phyloP scores from a whole-genome alignment of 148 eudicot species.

The Camellia sinensis region DNA sequence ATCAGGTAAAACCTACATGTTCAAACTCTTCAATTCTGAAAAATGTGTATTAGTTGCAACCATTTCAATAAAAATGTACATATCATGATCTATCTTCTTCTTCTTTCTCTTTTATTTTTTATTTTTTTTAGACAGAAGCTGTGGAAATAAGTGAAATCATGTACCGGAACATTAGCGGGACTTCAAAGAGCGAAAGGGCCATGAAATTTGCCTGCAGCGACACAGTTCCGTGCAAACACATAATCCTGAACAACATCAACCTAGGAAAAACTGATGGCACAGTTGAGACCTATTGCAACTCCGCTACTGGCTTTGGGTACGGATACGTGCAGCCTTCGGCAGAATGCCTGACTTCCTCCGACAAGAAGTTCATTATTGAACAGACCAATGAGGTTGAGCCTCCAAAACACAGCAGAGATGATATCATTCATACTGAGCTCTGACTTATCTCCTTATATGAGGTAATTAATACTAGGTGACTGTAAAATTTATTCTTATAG shows the following conservation, averaged over 20 bases:
- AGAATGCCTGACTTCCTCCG: constrained; percentile 65
- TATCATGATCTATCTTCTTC: no score
- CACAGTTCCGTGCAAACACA: constrained; percentile 69
- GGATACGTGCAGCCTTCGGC: constrained; percentile 76
- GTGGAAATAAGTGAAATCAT: constrained; percentile 75
- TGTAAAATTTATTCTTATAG: constrained; percentile 1
- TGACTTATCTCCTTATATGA: constrained; percentile 26
- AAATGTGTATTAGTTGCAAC: neutral
- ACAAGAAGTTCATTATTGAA: constrained; percentile 32
- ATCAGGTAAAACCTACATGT: constrained; percentile 49
- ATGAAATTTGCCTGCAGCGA: constrained; percentile 93
- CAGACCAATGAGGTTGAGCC: constrained; percentile 25
- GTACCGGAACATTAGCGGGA: constrained; percentile 79
- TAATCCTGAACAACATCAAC: constrained; percentile 68
- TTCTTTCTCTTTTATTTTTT: neutral
- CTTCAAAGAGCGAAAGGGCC: constrained; percentile 62
- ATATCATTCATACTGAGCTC: constrained; percentile 67
- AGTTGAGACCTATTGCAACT: constrained; percentile 66
- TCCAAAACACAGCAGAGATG: constrained; percentile 29
- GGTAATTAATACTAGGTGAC: neutral
- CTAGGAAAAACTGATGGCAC: constrained; percentile 62
- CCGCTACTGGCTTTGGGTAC: constrained; percentile 57
- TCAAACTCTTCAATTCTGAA: neutral
- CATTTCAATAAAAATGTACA: neutral
- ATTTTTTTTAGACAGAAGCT: constrained; percentile 53